Conservation (phyloP, 805 yeast species). For the Blastobotrys peoriensis region DNA sequence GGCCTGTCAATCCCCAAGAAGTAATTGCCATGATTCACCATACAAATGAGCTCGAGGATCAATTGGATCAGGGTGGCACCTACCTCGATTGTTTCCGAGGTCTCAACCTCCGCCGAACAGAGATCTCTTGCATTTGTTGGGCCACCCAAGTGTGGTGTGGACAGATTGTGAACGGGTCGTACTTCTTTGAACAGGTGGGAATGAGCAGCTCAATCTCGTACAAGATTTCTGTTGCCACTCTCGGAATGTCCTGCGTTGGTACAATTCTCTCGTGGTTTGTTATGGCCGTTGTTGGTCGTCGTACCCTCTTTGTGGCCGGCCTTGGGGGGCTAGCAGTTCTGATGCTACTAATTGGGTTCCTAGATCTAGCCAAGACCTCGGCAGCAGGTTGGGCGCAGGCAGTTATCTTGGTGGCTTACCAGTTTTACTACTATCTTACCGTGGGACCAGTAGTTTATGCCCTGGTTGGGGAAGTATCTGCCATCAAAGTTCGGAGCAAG, state of each 20-base stretch:
- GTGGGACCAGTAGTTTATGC: conserved; percentile 40
- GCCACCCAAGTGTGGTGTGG: conserved; percentile 34
- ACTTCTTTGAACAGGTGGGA: conserved; percentile 41
- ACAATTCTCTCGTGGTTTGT: conserved; percentile 22
- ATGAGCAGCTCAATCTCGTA: conserved; percentile 31
- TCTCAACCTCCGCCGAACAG: conserved; percentile 43
- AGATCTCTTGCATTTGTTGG: conserved; percentile 40
- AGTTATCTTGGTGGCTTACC: conserved; percentile 38
- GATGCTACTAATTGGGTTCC: conserved; percentile 41
- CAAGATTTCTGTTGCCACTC: conserved; percentile 41
- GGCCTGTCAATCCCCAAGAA: conserved; percentile 6
- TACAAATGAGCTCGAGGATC: conserved; percentile 36
- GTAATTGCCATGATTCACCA: conserved; percentile 29
- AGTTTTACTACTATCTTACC: conserved; percentile 40
- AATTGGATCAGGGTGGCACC: conserved; percentile 17
- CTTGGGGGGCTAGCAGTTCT: conserved; percentile 31
- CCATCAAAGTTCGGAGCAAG: conserved; percentile 37
- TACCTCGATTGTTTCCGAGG: conserved; percentile 43
- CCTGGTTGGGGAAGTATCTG: conserved; percentile 37
- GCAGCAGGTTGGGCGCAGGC: conserved; percentile 31
- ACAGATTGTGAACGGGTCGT: conserved; percentile 27
- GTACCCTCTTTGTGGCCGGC: conserved; percentile 28
- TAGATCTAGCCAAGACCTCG: conserved; percentile 10
- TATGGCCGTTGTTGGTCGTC: conserved; percentile 9
- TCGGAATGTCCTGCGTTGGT: conserved; percentile 41